These are phyloP conservation scores for Crithidia fasciculata DNA, from an alignment of 208 protist genomes.

Conservation along the genomic window DNA sequence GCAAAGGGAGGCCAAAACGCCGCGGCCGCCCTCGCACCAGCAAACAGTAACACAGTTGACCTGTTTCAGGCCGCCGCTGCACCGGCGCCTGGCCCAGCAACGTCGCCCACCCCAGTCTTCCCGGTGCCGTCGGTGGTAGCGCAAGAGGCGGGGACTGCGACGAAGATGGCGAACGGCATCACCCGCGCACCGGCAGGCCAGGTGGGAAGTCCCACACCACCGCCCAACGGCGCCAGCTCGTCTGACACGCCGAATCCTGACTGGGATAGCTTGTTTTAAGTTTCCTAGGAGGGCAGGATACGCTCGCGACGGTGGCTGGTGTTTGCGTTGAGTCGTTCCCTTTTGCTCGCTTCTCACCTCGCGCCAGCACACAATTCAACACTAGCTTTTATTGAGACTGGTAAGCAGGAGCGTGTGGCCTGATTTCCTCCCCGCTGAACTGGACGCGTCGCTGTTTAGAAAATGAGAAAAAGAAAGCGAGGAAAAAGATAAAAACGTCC, in stretches of 20 bases:
- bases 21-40: background rate
- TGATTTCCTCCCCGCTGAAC: too few relatives aligned
- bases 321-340: too few relatives aligned
- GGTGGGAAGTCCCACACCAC: background rate
- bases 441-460: background rate
- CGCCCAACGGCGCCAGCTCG: background rate
- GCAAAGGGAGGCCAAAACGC: background rate
- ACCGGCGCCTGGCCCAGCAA: background rate
- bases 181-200: background rate
- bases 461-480: background rate
- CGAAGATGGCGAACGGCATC: background rate
- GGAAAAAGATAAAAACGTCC: background rate
- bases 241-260: background rate
- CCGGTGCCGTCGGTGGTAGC: background rate
- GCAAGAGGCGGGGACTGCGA: background rate
- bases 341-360: too few relatives aligned
- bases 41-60: background rate
- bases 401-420: too few relatives aligned
- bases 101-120: background rate
- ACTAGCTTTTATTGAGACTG: too few relatives aligned
- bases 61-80: constrained; percentile 9
- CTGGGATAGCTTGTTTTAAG: constrained; percentile 15
- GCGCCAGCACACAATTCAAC: too few relatives aligned
- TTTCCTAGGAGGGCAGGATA: too few relatives aligned
- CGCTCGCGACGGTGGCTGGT: too few relatives aligned